Base-by-base conservation (phyloP, 306 rosid genomes). In the Cicer cuneatum region DNA sequence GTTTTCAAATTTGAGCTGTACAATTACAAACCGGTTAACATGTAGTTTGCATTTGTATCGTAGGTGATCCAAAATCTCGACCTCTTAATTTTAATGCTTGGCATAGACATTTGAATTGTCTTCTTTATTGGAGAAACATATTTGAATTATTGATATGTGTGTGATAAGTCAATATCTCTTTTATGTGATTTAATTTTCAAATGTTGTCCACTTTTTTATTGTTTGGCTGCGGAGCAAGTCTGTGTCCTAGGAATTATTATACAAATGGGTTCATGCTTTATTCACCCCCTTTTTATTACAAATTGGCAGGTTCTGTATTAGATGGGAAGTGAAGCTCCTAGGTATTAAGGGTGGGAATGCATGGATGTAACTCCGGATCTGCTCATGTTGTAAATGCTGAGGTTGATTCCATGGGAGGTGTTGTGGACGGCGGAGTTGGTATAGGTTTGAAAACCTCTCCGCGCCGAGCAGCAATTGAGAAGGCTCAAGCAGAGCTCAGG, bases 381-480 rank as follows among this genome's bases (percentile, higher is more conserved):
- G 88, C 86, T 81, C 79, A 89, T 90, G 80, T 86, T 77, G 99
- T 95, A 95, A 95, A 95, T 95, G 98, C 98, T 89, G 98, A 95
- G 94, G 98, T 90, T 84, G 99, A 92, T 95, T 95, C 98, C 90
- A 95, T 95, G 99, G 99, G 98, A 85, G 99, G 99, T 83, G 99
- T 95, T 84, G 86, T 92, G 88, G 99, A 95, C 46, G 90, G 97
- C 29, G 98, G 98, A 89, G 90, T 89, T 85, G 96, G 96, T 74
- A 82, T 86, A 84, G 97, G 98, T 77, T 84, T 92, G 90, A 90
- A 95, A 80, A 81, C 98, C 90, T 95, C 99, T 89, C 99, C 90
- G 39, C 86, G 85, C 85, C 86, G 91, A 84, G 89, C 89, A 78
- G 98, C 93, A 46, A 87, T 95, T 53, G 98, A 92, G 85, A 95